phyloP scores from a whole-genome alignment of 441 rosid genomes.

The Syzygium malaccense region DNA sequence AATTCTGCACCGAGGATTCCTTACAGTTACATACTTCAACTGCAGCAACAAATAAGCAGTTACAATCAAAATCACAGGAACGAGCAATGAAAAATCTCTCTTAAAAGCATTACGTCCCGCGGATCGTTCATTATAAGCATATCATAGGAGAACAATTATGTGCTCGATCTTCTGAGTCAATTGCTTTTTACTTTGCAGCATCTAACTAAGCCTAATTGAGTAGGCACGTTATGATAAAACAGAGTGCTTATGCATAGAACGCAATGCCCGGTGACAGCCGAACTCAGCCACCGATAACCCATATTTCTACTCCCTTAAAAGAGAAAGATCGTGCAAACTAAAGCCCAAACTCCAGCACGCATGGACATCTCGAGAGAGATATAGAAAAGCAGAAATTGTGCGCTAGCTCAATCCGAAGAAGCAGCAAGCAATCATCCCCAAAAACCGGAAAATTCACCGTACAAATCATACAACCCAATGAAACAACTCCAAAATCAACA shows the following conservation, averaged over 20 bases:
- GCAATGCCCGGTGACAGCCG: not conserved
- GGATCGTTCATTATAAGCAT: not conserved
- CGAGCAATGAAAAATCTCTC: not conserved
- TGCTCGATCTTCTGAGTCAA: not conserved
- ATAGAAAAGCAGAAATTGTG: not conserved
- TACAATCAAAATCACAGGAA: not conserved
- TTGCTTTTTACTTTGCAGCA: not conserved
- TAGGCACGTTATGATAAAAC: not conserved
- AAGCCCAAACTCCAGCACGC: not conserved
- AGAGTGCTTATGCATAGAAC: not conserved
- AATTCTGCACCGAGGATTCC: not conserved
- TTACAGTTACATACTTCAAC: not conserved
- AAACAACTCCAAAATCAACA: not conserved
- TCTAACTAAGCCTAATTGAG: not conserved
- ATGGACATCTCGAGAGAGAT: not conserved
- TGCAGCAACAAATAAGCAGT: not conserved
- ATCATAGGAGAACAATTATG: not conserved
- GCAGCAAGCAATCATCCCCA: not conserved
- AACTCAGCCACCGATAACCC: not conserved
- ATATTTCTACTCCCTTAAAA: not conserved
- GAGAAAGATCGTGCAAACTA: not conserved
- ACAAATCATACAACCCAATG: not conserved
- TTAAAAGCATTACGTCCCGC: not conserved
- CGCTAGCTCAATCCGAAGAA: not conserved
- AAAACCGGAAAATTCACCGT: not conserved